phyloP scores from a whole-genome alignment of 306 rosid species.

The Quercus ilex region DNA sequence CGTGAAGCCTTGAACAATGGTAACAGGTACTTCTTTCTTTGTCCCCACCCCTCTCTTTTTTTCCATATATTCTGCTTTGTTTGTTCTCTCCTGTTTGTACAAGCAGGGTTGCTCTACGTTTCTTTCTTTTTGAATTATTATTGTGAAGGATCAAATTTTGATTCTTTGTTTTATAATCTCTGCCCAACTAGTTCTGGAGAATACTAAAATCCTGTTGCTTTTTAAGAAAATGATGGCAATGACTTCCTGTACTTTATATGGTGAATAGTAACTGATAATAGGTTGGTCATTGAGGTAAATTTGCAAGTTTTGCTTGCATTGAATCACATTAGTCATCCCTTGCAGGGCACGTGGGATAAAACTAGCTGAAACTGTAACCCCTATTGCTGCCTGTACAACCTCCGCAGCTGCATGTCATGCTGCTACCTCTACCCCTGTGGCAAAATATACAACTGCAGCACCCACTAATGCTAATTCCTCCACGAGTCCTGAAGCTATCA shows the following conservation, averaged over 20 bases:
- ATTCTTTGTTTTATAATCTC: background rate
- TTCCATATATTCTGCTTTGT: background rate
- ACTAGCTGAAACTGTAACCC: conserved; percentile 35
- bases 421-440: background rate
- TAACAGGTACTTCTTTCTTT: conserved; percentile 28
- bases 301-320: background rate
- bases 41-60: background rate
- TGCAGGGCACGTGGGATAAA: conserved; percentile 42
- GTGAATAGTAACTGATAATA: background rate
- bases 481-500: background rate
- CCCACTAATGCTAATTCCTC: conserved; percentile 1
- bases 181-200: background rate
- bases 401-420: conserved; percentile 2
- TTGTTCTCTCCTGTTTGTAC: background rate
- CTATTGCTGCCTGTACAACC: conserved; percentile 9
- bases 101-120: background rate
- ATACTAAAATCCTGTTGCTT: background rate
- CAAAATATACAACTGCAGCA: conserved; percentile 8
- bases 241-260: background rate
- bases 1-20: conserved; percentile 24
- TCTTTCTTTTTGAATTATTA: background rate
- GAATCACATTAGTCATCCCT: conserved; percentile 9
- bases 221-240: conserved; percentile 5
- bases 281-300: background rate
- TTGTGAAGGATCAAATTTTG: background rate